Evolutionary conservation across 768 basidiomycete species (phyloP).

Genomic region (Tephrocybe sp.): DNA sequence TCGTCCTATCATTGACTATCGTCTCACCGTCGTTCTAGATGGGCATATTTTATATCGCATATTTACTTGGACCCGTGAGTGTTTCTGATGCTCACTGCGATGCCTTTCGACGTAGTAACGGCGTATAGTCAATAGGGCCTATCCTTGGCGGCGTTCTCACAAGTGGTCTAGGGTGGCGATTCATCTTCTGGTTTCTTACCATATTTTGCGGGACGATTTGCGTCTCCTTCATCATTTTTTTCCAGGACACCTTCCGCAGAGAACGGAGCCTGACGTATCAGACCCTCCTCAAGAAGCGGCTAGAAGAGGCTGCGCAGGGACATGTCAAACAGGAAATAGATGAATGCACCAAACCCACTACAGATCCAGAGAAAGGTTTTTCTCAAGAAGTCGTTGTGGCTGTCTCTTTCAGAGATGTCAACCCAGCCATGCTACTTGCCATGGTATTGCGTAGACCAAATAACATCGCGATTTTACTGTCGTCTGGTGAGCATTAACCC

Average conservation of each 20-base stretch:
- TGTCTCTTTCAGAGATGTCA: conserved; percentile 68
- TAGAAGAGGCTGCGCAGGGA: conserved; percentile 19
- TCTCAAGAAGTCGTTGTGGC: conserved; percentile 30
- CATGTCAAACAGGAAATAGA: neutral
- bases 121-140: conserved; percentile 51
- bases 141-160: conserved; percentile 70
- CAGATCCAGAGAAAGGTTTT: conserved; percentile 24
- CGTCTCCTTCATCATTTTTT: conserved; percentile 58
- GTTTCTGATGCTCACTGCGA: neutral
- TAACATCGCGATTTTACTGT: conserved; percentile 62
- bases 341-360: neutral
- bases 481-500: conserved; percentile 48
- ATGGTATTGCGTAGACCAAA: conserved; percentile 58
- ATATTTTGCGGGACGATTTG: conserved; percentile 56
- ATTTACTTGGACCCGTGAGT: conserved; percentile 65
- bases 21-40: conserved; percentile 34
- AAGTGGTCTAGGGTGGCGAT: conserved; percentile 70
- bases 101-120: neutral
- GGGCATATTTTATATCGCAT: conserved; percentile 82
- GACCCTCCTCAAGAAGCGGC: conserved; percentile 50
- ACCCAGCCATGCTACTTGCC: conserved; percentile 64
- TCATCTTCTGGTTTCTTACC: conserved; percentile 79
- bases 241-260: conserved; percentile 79
- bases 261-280: conserved; percentile 85
- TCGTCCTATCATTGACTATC: neutral